phyloP scores from a whole-genome alignment of 192 early-diverging fungal genomes.

The Coemansia sp. region DNA sequence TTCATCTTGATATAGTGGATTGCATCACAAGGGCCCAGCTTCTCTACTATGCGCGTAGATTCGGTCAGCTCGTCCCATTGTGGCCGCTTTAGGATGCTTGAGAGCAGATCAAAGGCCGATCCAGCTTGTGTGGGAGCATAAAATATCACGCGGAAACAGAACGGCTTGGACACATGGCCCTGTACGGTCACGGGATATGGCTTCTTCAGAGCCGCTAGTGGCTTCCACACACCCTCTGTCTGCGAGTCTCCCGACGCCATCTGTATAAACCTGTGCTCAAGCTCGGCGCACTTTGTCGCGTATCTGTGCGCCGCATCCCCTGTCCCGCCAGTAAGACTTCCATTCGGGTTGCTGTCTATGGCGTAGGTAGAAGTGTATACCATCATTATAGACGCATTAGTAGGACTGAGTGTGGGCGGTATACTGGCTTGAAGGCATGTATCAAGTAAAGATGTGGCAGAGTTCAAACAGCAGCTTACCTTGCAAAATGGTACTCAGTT shows the following conservation, averaged over 20 bases:
- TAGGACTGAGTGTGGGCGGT: neutral
- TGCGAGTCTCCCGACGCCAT: constrained; percentile 10
- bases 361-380: neutral
- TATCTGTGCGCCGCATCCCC: constrained; percentile 17
- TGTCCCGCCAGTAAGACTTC: neutral
- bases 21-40: constrained; percentile 26
- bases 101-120: constrained; percentile 48
- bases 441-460: neutral
- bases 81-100: constrained; percentile 37
- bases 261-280: constrained; percentile 33
- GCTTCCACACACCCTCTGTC: constrained; percentile 19
- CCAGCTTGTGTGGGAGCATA: constrained; percentile 33
- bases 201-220: constrained; percentile 16
- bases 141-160: constrained; percentile 44
- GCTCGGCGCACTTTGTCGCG: constrained; percentile 23
- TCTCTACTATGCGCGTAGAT: constrained; percentile 31
- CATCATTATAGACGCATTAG: neutral
- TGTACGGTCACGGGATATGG: constrained; percentile 42
- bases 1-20: constrained; percentile 54
- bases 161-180: constrained; percentile 39
- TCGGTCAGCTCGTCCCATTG: constrained; percentile 55
- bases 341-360: neutral
- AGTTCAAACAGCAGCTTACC: neutral
- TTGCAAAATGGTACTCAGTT: neutral
- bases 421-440: neutral